Evolutionary conservation across 2,329 filamentous ascomycete species (phyloP).

Genomic region (Calonectria montana): DNA sequence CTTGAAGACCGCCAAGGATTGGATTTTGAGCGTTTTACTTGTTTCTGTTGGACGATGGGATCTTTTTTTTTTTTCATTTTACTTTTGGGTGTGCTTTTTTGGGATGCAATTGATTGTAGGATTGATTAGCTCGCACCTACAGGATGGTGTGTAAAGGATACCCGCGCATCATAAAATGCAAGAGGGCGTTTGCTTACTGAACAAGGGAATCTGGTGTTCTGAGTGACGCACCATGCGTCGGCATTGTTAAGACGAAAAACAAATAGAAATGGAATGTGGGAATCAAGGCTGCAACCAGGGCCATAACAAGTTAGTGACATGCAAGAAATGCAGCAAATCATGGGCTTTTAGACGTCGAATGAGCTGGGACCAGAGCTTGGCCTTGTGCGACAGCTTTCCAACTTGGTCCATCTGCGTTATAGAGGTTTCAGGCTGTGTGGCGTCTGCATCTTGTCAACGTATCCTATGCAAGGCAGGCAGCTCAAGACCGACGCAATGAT

Average conservation of each 20-base stretch:
- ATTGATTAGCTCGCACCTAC: constrained; percentile 35
- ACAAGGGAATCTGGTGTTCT: not conserved
- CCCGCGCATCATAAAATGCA: constrained; percentile 29
- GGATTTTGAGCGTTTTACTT: constrained; percentile 15
- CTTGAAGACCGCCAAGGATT: not conserved
- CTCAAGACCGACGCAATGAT: constrained; percentile 3
- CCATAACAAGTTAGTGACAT: not conserved
- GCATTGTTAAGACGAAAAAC: not conserved
- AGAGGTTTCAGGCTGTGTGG: constrained; percentile 5
- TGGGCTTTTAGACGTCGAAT: not conserved
- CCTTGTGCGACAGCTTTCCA: not conserved
- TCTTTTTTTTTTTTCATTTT: not conserved
- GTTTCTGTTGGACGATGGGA: not conserved
- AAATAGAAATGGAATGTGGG: not conserved
- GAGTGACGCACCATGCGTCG: not conserved
- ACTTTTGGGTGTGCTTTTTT: constrained; percentile 26
- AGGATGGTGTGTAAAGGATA: constrained; percentile 33
- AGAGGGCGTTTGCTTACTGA: constrained; percentile 24
- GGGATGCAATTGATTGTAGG: constrained; percentile 35
- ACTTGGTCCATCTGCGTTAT: not conserved
- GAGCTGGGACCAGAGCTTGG: not conserved
- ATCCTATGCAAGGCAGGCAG: constrained; percentile 6
- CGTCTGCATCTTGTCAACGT: constrained; percentile 6
- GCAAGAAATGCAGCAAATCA: not conserved
- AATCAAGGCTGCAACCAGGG: not conserved